phyloP scores from a whole-genome alignment of 2,329 filamentous ascomycete species.

The Colletotrichum sp. region DNA sequence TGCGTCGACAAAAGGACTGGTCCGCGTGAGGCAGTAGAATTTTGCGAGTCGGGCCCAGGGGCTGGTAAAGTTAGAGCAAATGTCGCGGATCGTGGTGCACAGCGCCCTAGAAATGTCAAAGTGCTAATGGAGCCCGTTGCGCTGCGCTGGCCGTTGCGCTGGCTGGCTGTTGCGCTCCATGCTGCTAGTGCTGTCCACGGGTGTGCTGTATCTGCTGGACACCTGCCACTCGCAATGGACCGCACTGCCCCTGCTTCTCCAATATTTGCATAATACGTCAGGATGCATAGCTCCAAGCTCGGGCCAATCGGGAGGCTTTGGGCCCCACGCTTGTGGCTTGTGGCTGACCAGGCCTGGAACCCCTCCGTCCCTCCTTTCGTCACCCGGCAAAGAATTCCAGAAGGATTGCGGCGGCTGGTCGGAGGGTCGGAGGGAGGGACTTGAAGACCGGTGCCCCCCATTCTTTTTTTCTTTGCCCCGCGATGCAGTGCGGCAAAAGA shows the following conservation, averaged over 20 bases:
- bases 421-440: background rate
- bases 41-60: slow-evolving; percentile 1
- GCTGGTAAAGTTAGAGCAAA: slow-evolving; percentile 18
- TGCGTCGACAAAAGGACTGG: background rate
- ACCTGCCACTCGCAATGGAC: background rate
- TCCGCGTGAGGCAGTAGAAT: background rate
- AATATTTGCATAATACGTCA: slow-evolving; percentile 18
- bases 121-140: background rate
- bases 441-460: background rate
- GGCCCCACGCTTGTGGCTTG: slow-evolving; percentile 4
- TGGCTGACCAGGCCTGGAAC: slow-evolving; percentile 1
- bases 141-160: background rate
- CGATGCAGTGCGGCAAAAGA: slow-evolving; percentile 19
- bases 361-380: background rate
- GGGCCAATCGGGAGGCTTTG: slow-evolving; percentile 1
- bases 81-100: slow-evolving; percentile 21
- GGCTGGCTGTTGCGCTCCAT: background rate
- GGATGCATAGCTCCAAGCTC: slow-evolving; percentile 8
- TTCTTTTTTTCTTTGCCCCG: slow-evolving; percentile 10
- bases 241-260: background rate
- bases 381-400: background rate
- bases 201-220: background rate
- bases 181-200: background rate
- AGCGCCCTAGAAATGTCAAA: slow-evolving; percentile 18
- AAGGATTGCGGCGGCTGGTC: background rate